Percentiles rank a stretch among this genome's conserved stretches.
These are phyloP conservation scores for Pseudogymnoascus sp. DNA, from an alignment of 2,329 filamentous ascomycete species.

Conservation along the genomic window DNA sequence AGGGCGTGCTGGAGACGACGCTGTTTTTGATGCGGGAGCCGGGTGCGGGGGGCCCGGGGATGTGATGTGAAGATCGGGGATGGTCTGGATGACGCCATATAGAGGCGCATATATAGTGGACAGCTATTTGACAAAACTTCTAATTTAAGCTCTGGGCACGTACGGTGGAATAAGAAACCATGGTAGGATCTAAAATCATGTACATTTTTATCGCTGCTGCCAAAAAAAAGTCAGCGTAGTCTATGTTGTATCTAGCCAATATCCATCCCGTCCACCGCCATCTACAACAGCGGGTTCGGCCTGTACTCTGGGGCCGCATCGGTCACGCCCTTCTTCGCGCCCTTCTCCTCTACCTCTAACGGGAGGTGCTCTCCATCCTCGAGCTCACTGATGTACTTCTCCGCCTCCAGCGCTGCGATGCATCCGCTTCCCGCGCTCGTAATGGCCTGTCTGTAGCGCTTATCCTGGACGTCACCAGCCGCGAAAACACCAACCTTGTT, in stretches of 20 bases:
- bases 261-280: background rate
- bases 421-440: constrained; percentile 93
- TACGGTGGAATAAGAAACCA: constrained; percentile 1
- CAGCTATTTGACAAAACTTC: background rate
- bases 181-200: constrained; percentile 7
- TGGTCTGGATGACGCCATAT: constrained; percentile 3
- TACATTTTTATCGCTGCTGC: constrained; percentile 9
- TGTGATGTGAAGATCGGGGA: constrained; percentile 5
- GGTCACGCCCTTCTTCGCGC: constrained; percentile 38
- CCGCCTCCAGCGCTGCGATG: constrained; percentile 89
- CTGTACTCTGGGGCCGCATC: constrained; percentile 54
- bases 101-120: constrained; percentile 1
- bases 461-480: constrained; percentile 96
- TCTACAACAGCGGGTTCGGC: constrained; percentile 57
- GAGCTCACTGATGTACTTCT: constrained; percentile 78
- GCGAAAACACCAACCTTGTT: constrained; percentile 90
- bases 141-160: background rate
- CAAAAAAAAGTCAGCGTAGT: background rate
- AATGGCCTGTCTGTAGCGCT: constrained; percentile 94
- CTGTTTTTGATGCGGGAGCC: constrained; percentile 8
- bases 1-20: background rate
- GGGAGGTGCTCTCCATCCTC: constrained; percentile 19
- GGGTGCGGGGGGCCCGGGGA: background rate
- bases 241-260: constrained; percentile 6
- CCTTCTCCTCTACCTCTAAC: constrained; percentile 30